Base-by-base conservation (phyloP, 1,139 yeast genomes). In the Scheffersomyces illinoinensis region DNA sequence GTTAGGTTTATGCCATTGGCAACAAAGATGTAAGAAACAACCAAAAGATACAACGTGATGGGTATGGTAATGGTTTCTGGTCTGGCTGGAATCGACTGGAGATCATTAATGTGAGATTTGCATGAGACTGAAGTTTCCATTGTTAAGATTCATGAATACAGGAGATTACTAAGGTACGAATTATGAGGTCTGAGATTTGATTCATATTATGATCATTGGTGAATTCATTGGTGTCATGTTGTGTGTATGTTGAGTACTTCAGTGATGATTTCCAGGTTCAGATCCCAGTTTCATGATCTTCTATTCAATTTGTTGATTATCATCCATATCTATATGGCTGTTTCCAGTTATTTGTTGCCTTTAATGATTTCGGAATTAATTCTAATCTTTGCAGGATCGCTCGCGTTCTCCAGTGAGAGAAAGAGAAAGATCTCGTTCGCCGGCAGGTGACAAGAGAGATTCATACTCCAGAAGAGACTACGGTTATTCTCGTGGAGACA, bases 391-490 rank as follows among this genome's bases (percentile, higher is more conserved):
- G 57, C 64, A 83, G 84, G 84, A 80, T 66, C 84, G 84, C 63
- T 79, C 83, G 47, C 76, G 84, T 57, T 78, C 83, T 56, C 83
- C 84, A 20, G 77, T 74, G 55, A 76, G 83, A 67, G 76, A 77
- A 56, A 74, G 81, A 66, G 72, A 80, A 52, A 76, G 77, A 47
- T 74, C 79, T 6, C 74, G 75, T 4, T 64, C 69, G 19, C 63
- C 62, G 14, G 63, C 65, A 56, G 63, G 68, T 43, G 59, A 59
- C 3, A 67, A 24, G 33, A 24, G 33, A 24, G 33, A 24, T 24
- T 24, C 33, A 8, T 24, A 62, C 57, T 58, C 65, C 49, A 65
- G 73, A 61, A 58, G 66, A 47, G 64, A 68, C 48, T 62, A 61
- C 52, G 67, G 70, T 14, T 73, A 76, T 39, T 74, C 77, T 33